Base-by-base conservation (phyloP, 495 filamentous ascomycete species). In the Collariella sp. region DNA sequence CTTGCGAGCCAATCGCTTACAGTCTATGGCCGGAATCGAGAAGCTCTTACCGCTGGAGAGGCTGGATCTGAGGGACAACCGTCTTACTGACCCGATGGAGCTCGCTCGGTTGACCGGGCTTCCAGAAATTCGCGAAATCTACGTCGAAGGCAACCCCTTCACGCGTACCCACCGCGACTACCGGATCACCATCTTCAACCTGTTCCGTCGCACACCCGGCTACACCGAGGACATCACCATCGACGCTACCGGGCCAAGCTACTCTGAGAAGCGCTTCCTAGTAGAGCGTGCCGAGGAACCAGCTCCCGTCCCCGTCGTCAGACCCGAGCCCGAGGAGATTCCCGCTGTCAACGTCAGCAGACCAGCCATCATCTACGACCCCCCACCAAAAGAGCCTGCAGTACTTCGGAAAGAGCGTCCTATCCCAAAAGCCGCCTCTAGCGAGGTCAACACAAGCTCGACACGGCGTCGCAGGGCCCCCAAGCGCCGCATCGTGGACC, bases 131-230 rank as follows among this genome's bases (percentile, higher is more conserved):
- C 83, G 82, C 39, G 93, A 96, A 71, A 83, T 97, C 46, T 98
- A 88, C 74, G 87, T 97, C 13, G 76, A 83, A 43, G 85, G 84
- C 15, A 97, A 97, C 68, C 89, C 91, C 7, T 96, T 96, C 58
- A 85, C 84, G 29, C 88, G 86, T 53, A 91, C 89, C 11, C 90
- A 96, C 62, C 79, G 83, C 48, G 82, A 80, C 56, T 94, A 96
- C 65, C 82, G 93, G 26, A 75, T 94, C 56, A 84, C 81, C 22
- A 95, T 98, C 59, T 96, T 98, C 79, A 97, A 97, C 62, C 79
- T 96, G 1, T 98, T 98, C 75, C 86, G 93, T 54, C 81, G 79
- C n/a, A 89, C 89, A 0, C 89, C 93, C 3, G 93, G 93, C 10
- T 93, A 91, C 62, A 80, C 83, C 0, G 87, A 95, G 59, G 94